These are phyloP conservation scores for Mallotus repandus DNA, from an alignment of 441 rosid genomes.

Conservation along the genomic window DNA sequence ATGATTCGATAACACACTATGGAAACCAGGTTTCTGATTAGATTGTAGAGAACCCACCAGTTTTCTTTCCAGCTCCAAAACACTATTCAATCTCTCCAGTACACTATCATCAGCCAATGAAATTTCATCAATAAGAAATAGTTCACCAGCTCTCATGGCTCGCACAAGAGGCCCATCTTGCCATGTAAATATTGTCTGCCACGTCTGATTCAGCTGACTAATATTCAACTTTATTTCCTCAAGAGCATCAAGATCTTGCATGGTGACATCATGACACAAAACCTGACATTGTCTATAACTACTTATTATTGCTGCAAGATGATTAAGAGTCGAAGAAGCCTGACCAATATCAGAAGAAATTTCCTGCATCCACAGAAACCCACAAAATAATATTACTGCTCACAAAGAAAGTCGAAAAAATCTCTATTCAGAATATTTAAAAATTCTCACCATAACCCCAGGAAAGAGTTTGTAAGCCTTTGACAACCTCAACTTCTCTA, in stretches of 20 bases:
- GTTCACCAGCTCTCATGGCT: slow-evolving; percentile 89
- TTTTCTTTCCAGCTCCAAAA: slow-evolving; percentile 89
- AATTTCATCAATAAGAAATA: slow-evolving; percentile 95
- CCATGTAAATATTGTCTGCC: slow-evolving; percentile 92
- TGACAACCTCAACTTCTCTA: slow-evolving; percentile 59
- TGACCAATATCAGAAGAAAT: slow-evolving; percentile 64
- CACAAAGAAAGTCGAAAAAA: slow-evolving; percentile 17
- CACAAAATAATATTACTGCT: slow-evolving; percentile 22
- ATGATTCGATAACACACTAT: background rate
- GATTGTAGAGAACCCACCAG: slow-evolving; percentile 48
- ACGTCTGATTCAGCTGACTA: slow-evolving; percentile 58
- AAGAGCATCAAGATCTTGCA: slow-evolving; percentile 49
- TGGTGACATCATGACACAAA: slow-evolving; percentile 34
- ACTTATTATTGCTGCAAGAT: slow-evolving; percentile 40
- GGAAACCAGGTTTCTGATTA: background rate
- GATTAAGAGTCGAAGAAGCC: slow-evolving; percentile 60
- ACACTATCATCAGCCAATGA: slow-evolving; percentile 99
- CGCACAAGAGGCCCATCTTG: slow-evolving; percentile 99
- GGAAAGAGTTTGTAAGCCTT: slow-evolving; percentile 44
- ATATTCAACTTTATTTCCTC: slow-evolving; percentile 58
- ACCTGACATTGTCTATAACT: slow-evolving; percentile 49
- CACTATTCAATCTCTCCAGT: slow-evolving; percentile 93
- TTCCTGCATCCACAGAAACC: slow-evolving; percentile 44
- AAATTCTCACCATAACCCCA: slow-evolving; percentile 46
- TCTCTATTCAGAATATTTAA: slow-evolving; percentile 5